A percentile compares a stretch with the other conserved stretches of the same genome.
Conservation (phyloP, 2,329 filamentous ascomycete species). For the Plectosphaerella cucumerina region DNA sequence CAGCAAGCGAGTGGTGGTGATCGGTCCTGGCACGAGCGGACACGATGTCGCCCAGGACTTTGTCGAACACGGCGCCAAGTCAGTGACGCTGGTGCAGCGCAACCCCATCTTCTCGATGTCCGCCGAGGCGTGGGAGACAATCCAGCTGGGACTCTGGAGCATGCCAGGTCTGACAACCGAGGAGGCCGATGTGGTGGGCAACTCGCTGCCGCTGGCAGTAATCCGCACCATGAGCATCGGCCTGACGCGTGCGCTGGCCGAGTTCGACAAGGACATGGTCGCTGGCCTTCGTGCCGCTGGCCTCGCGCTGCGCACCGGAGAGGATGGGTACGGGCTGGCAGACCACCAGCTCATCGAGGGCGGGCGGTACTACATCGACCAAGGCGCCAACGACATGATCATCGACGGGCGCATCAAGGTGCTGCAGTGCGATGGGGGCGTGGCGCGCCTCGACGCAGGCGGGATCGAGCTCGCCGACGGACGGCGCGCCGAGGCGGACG, state of each 20-base stretch:
- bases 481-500: conserved; percentile 29
- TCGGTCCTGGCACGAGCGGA: conserved; percentile 44
- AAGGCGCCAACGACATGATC: conserved; percentile 33
- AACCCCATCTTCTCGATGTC: conserved; percentile 45
- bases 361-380: conserved; percentile 39
- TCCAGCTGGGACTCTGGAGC: conserved; percentile 33
- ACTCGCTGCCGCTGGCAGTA: conserved; percentile 41
- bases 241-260: conserved; percentile 33
- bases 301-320: conserved; percentile 30
- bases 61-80: conserved; percentile 37
- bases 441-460: conserved; percentile 22
- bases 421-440: conserved; percentile 20
- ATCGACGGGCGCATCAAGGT: conserved; percentile 36
- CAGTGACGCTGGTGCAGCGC: conserved; percentile 51
- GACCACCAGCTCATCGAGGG: conserved; percentile 31
- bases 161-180: conserved; percentile 37
- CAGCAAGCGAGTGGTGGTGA: conserved; percentile 39
- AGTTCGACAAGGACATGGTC: conserved; percentile 35
- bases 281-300: conserved; percentile 41
- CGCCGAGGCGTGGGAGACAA: conserved; percentile 31
- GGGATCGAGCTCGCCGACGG: conserved; percentile 26
- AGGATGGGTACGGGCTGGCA: conserved; percentile 28
- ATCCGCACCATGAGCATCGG: conserved; percentile 38
- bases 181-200: conserved; percentile 43
- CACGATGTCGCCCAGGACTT: conserved; percentile 49